Evolutionary conservation across 129 eudicot species (phyloP), one percentile per base, ranked within the genome.

Genomic region (Lactuca saligna): DNA sequence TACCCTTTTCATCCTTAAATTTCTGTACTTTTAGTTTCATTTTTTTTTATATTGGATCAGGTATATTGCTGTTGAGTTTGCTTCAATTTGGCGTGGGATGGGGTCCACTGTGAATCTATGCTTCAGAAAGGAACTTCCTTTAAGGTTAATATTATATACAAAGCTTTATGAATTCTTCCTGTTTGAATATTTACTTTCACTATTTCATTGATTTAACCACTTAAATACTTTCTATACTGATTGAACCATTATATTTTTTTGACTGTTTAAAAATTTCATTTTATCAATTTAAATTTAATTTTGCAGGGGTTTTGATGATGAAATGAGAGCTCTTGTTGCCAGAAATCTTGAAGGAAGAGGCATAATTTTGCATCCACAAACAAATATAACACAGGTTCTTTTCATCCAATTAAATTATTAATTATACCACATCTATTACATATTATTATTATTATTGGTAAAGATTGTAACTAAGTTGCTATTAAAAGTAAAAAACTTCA

Each of bases 71-170:
- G 98, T 89, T 77, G 98, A 93, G 77, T 93, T 93, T 87, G 98
- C 98, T 84, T 93, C 98, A 58, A 93, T 93, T 74, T 93, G 98
- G 98, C 91, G 95, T 71, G 98, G 98, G 69, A 93, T 89, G 96
- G 98, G 92, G 1, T 79, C 95, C 35, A 77, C 88, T 8, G 98
- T 93, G 33, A 86, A 93, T 70, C 77, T 93, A 38, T 85, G 69
- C 57, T 93, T 84, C 87, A 87, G 98, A 69, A 87, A 78, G 82
- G 96, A 93, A 73, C 97, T 93, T 78, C 98, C 97, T 3, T 79
- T 93, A 63, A 93, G 98, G 96, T 93, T 59, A 25, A 25, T 25
- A 25, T 25, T 25, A 25, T 68, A 57, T 48, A 54, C 10, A 42
- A 49, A 53, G 35, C 54, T 55, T 41, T 35, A 38, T 72, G 46